Evolutionary conservation across 345 rosid genomes (phyloP), one percentile per base, ranked within the genome.

Genomic region (Jatropha curcas): DNA sequence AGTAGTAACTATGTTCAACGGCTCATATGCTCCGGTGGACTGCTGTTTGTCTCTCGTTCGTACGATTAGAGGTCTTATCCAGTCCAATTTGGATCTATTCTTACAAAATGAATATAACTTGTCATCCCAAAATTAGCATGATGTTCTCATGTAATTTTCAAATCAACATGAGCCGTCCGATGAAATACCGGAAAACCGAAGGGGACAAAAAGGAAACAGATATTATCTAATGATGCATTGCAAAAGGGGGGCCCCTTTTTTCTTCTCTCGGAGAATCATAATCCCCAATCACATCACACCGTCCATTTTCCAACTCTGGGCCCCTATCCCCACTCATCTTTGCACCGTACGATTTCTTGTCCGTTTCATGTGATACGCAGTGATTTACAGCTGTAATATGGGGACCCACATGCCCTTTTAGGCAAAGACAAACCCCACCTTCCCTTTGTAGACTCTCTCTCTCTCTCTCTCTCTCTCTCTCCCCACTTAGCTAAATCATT

Each of bases 341-440:
- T 28, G 24, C 3, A 34, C 33, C 62, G 68, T 61, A 43, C 51
- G 46, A 67, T 11, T 4, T 3, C 33, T 67, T 33, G 76, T n/a
- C n/a, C n/a, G 43, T 20, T 37, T 37, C 0, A 5, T 24, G 51
- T 68, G 65, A 61, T 61, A 13, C 35, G 30, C n/a, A 71, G 52
- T 80, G 74, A 72, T 73, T 60, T 76, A 72, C 83, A 80, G 83
- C 80, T 80, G 83, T 69, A 67, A 70, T 12, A 1, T 30, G 33
- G 24, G 76, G 68, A 30, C 71, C 76, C 76, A 48, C 84, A 20
- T 77, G 55, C 81, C 81, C 61, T 74, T 77, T 77, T 81, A 39
- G 84, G 84, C 81, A 77, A 74, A 67, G 75, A 74, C 77, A 71
- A 70, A 41, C 19, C 70, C 37, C 43, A 60, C 57, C 20, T 73